These are phyloP conservation scores for Cymbopogon flexuosus DNA, from an alignment of 202 grass and related monocot genomes.

Conservation along the genomic window DNA sequence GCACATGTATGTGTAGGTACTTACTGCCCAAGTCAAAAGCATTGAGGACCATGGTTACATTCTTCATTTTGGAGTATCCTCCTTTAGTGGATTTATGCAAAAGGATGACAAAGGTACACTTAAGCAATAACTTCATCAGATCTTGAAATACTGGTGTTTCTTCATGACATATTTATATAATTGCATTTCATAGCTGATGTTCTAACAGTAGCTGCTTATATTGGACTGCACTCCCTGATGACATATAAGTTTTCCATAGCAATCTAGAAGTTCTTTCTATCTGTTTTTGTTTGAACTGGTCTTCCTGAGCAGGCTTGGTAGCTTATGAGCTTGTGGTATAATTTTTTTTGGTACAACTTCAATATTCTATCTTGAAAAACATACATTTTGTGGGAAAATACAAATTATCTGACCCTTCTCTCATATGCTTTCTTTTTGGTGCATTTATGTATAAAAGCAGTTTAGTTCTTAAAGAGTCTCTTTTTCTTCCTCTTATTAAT, in stretches of 20 bases:
- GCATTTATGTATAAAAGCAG: background rate
- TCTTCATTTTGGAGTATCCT: constrained; percentile 83
- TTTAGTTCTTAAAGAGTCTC: background rate
- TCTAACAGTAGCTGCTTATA: background rate
- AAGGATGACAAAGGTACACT: constrained; percentile 61
- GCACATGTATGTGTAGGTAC: constrained; percentile 47
- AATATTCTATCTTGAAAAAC: background rate
- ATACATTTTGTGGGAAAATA: background rate
- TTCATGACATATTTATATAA: constrained; percentile 12
- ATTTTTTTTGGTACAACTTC: constrained; percentile 12
- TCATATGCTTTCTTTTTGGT: background rate
- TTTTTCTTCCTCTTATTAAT: too few species aligned
- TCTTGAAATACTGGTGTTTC: background rate
- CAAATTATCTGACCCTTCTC: background rate
- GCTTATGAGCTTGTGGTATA: background rate
- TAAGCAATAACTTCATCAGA: background rate
- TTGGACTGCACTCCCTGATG: background rate
- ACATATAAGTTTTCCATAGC: background rate
- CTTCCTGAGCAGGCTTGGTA: background rate
- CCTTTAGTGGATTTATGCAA: constrained; percentile 92
- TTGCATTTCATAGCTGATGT: constrained; percentile 3
- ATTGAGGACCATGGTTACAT: constrained; percentile 96
- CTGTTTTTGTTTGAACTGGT: background rate
- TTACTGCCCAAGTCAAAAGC: constrained; percentile 88
- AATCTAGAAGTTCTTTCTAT: background rate